These are phyloP conservation scores for Phytophthora niederhauseri DNA, from an alignment of 352 stramenopile genomes.

Conservation along the genomic window DNA sequence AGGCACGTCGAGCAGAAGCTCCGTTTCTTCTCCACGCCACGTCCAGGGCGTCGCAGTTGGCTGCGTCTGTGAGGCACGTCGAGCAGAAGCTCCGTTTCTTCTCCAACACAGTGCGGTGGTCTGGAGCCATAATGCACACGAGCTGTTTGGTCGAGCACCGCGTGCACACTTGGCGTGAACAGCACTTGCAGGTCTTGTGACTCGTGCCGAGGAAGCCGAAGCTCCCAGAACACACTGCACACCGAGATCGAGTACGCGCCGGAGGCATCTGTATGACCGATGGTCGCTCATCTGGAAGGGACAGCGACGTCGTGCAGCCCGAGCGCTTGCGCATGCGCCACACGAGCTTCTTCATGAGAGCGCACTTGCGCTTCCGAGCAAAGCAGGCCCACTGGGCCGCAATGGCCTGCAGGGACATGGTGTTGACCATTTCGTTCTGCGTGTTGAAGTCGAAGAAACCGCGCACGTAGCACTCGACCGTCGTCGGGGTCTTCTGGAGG, in stretches of 20 bases:
- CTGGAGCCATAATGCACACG: conserved; percentile 37
- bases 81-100: conserved; percentile 43
- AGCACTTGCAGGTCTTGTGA: conserved; percentile 42
- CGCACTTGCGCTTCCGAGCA: conserved; percentile 38
- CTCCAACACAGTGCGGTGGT: conserved; percentile 37
- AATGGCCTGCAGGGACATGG: conserved; percentile 43
- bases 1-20: conserved; percentile 43
- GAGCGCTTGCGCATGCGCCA: conserved; percentile 47
- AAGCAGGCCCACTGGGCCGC: conserved; percentile 43
- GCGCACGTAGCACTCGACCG: conserved; percentile 54
- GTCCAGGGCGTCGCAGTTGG: conserved; percentile 38
- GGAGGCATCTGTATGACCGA: conserved; percentile 18
- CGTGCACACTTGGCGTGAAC: conserved; percentile 35
- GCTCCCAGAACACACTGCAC: conserved; percentile 34
- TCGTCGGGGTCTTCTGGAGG: conserved; percentile 45
- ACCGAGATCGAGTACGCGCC: conserved; percentile 16
- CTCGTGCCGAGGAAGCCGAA: conserved; percentile 43
- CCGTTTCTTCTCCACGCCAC: conserved; percentile 41
- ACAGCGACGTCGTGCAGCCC: conserved; percentile 21
- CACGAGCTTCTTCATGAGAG: conserved; percentile 60
- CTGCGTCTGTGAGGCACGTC: conserved; percentile 35
- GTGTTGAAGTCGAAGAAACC: conserved; percentile 59
- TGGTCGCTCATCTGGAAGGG: conserved; percentile 9
- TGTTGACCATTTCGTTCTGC: conserved; percentile 47
- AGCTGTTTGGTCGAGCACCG: conserved; percentile 39